Conservation (phyloP, 176 grass and related monocot species). For the Canna indica region DNA sequence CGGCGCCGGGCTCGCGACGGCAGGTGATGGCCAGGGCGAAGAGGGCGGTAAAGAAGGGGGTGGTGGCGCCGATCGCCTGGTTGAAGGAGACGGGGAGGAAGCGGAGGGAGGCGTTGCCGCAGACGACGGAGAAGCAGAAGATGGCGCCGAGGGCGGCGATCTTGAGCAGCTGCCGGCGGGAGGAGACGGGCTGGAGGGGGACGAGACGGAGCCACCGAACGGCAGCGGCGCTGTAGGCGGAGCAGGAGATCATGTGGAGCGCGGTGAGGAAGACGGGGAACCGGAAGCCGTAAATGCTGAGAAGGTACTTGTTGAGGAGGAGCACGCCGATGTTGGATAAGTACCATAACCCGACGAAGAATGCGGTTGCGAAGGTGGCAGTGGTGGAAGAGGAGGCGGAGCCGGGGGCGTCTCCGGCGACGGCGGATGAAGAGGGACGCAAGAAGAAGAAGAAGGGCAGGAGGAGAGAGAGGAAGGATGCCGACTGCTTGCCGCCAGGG, state of each 20-base stretch:
- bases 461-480: not conserved
- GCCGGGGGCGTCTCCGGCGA: not conserved
- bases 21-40: constrained; percentile 13
- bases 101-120: constrained; percentile 18
- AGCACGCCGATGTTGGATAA: constrained; percentile 17
- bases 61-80: constrained; percentile 23
- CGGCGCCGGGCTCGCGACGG: constrained; percentile 1
- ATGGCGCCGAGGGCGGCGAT: constrained; percentile 6
- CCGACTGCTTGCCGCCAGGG: not conserved
- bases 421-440: not conserved
- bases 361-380: not conserved
- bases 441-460: not conserved
- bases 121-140: constrained; percentile 16
- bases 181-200: not conserved
- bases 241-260: constrained; percentile 4
- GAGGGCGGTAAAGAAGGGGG: constrained; percentile 22
- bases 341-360: constrained; percentile 9
- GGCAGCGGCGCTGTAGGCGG: not conserved
- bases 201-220: not conserved
- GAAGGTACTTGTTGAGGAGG: constrained; percentile 14
- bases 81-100: constrained; percentile 19
- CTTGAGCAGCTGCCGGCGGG: constrained; percentile 3
- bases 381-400: too few species aligned
- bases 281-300: constrained; percentile 1
- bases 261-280: constrained; percentile 1